Conservation (phyloP, 768 basidiomycete species). For the Austroboletus festivus region DNA sequence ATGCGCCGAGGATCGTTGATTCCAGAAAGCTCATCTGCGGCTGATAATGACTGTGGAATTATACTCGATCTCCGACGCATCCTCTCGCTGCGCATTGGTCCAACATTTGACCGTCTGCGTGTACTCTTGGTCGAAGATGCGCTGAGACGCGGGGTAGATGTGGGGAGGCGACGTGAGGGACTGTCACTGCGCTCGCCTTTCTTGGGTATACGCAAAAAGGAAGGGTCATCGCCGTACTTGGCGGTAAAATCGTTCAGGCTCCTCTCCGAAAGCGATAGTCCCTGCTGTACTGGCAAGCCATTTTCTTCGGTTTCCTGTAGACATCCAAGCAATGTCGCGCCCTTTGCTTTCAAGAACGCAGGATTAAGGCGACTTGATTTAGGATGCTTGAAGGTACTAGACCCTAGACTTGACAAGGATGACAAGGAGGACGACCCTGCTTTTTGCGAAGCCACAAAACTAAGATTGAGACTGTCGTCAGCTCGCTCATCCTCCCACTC, state of each 20-base stretch:
- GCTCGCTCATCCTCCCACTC: conserved; percentile 91
- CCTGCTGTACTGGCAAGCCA: conserved; percentile 29
- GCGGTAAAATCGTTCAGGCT: conserved; percentile 50
- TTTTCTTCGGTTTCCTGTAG: conserved; percentile 74
- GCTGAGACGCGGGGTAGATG: conserved; percentile 40
- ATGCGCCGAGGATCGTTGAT: conserved; percentile 40
- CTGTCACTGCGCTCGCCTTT: conserved; percentile 38
- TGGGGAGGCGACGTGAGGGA: conserved; percentile 48
- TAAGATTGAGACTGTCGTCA: conserved; percentile 68
- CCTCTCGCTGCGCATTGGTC: conserved; percentile 73
- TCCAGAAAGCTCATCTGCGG: conserved; percentile 34
- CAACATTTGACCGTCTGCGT: conserved; percentile 70
- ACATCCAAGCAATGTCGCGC: conserved; percentile 51
- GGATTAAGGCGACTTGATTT: conserved; percentile 69
- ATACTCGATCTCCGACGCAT: conserved; percentile 72
- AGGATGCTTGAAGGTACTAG: conserved; percentile 40
- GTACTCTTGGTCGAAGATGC: conserved; percentile 36
- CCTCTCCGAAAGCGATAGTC: conserved; percentile 58
- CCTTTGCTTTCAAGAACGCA: conserved; percentile 58
- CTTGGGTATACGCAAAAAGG: conserved; percentile 33
- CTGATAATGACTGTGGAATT: conserved; percentile 67
- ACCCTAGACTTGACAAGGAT: conserved; percentile 29
- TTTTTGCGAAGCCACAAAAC: conserved; percentile 38
- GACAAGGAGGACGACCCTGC: conserved; percentile 33
- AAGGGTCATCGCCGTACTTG: conserved; percentile 22